Percentiles rank a stretch among this genome's conserved stretches.
Evolutionary conservation across 345 rosid species (phyloP).

Genomic region (Linum lewisii): DNA sequence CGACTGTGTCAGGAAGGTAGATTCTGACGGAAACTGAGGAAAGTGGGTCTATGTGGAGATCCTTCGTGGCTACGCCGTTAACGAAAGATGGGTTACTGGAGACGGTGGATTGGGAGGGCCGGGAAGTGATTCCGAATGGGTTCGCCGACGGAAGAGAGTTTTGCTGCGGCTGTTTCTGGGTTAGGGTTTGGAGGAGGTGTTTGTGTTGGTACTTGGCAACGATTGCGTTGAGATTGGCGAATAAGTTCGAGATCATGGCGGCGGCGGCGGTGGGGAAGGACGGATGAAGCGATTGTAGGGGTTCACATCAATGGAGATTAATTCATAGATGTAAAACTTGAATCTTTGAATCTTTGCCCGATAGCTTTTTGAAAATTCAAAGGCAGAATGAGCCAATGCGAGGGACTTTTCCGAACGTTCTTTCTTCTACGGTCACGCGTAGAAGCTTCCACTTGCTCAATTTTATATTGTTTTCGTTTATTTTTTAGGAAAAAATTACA

Average conservation of each 20-base stretch:
- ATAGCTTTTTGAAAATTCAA: too few species aligned
- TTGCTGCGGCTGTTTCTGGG: constrained; percentile 16
- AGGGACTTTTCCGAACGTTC: too few species aligned
- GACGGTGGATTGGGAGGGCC: constrained; percentile 29
- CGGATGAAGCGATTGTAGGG: not conserved
- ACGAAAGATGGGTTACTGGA: constrained; percentile 46
- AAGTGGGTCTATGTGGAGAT: constrained; percentile 55
- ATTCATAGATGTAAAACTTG: too few species aligned
- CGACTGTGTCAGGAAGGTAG: constrained; percentile 45
- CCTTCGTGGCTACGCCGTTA: constrained; percentile 64
- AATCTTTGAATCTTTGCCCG: too few species aligned
- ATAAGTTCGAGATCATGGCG: constrained; percentile 22
- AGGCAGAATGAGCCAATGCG: too few species aligned
- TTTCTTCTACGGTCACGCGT: too few species aligned
- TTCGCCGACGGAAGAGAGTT: constrained; percentile 14
- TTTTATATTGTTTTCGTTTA: too few species aligned
- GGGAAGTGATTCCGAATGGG: constrained; percentile 44
- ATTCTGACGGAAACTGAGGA: constrained; percentile 56
- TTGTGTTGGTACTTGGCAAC: constrained; percentile 53
- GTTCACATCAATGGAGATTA: not conserved
- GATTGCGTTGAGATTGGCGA: constrained; percentile 46
- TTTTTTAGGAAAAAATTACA: too few species aligned
- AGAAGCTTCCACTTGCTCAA: too few species aligned
- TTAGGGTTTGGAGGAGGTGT: constrained; percentile 35
- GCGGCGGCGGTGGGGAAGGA: not conserved